Percentiles rank a stretch among this genome's conserved stretches.
These are phyloP conservation scores for Microdochium paspali DNA, from an alignment of 2,329 filamentous ascomycete genomes.

Conservation along the genomic window DNA sequence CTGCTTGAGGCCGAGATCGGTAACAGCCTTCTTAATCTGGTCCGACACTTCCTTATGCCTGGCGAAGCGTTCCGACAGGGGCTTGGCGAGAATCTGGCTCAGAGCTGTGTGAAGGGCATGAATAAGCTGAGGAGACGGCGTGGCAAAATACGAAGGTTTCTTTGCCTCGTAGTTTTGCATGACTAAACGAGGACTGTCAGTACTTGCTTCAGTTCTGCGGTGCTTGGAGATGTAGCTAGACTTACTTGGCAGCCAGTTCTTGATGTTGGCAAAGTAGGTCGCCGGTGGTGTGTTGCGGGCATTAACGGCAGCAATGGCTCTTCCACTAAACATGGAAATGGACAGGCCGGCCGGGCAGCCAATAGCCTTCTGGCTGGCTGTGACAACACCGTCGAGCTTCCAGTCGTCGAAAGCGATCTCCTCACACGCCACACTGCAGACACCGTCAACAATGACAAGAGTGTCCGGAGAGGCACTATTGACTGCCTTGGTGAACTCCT, in stretches of 20 bases:
- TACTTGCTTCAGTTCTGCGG: too few species aligned
- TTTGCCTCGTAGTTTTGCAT: constrained; percentile 99
- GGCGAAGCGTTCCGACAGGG: constrained; percentile 74
- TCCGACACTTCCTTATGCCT: constrained; percentile 71
- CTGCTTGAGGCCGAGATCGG: constrained; percentile 76
- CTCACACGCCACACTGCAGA: constrained; percentile 93
- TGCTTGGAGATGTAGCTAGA: too few species aligned
- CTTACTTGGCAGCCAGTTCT: constrained; percentile 90
- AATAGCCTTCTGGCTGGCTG: constrained; percentile 93
- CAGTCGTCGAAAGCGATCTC: constrained; percentile 95
- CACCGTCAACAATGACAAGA: constrained; percentile 85
- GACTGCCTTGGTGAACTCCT: constrained; percentile 73
- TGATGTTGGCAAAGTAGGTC: constrained; percentile 92
- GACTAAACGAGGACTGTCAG: constrained; percentile 39
- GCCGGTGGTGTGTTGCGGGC: constrained; percentile 70
- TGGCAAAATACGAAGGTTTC: constrained; percentile 97
- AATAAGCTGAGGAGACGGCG: constrained; percentile 86
- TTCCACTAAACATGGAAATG: constrained; percentile 87
- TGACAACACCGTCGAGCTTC: constrained; percentile 87
- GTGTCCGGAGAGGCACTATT: constrained; percentile 84
- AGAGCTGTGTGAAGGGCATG: constrained; percentile 87
- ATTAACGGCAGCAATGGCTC: constrained; percentile 74
- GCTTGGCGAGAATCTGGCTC: constrained; percentile 72
- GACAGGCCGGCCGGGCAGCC: constrained; percentile 89
- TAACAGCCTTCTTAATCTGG: constrained; percentile 75